A percentile compares a stretch with the other conserved stretches of the same genome.
These are phyloP conservation scores for Globisporangium yorkense DNA, from an alignment of 352 stramenopile genomes.

Conservation along the genomic window DNA sequence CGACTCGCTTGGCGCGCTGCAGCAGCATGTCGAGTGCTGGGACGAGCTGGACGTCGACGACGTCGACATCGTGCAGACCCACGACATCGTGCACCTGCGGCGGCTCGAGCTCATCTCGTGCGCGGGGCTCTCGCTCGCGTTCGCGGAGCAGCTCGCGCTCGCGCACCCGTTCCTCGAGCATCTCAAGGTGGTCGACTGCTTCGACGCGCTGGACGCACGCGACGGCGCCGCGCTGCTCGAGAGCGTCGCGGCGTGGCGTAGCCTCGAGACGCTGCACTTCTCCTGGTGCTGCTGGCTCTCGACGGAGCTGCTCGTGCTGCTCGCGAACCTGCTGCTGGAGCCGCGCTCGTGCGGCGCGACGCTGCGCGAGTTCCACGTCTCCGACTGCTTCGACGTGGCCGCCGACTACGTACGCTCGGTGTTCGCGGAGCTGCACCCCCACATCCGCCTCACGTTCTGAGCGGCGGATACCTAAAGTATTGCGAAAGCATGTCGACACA, in stretches of 20 bases:
- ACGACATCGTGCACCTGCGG: constrained; percentile 45
- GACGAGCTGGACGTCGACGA: constrained; percentile 70
- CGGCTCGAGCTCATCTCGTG: constrained; percentile 70
- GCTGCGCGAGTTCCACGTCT: constrained; percentile 45
- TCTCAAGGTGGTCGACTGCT: constrained; percentile 66
- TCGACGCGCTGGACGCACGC: constrained; percentile 39
- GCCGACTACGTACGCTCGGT: constrained; percentile 65
- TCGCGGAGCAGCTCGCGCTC: constrained; percentile 31
- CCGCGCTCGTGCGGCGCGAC: constrained; percentile 23
- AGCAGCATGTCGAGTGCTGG: constrained; percentile 56
- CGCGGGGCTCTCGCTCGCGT: constrained; percentile 43
- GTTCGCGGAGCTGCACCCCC: constrained; percentile 50
- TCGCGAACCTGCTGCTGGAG: constrained; percentile 66
- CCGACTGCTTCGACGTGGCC: constrained; percentile 72
- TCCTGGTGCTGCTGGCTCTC: constrained; percentile 83
- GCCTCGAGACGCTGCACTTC: constrained; percentile 59
- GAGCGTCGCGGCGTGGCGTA: constrained; percentile 41
- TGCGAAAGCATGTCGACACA: not conserved
- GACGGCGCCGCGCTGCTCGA: constrained; percentile 39
- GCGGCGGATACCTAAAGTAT: not conserved
- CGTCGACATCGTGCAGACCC: constrained; percentile 51
- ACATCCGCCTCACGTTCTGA: constrained; percentile 31
- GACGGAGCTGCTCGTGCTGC: constrained; percentile 63
- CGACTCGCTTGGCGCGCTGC: constrained; percentile 13
- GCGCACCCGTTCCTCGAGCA: constrained; percentile 49